Evolutionary conservation across 306 rosid species (phyloP).

Genomic region (Casuarina cunninghamiana): DNA sequence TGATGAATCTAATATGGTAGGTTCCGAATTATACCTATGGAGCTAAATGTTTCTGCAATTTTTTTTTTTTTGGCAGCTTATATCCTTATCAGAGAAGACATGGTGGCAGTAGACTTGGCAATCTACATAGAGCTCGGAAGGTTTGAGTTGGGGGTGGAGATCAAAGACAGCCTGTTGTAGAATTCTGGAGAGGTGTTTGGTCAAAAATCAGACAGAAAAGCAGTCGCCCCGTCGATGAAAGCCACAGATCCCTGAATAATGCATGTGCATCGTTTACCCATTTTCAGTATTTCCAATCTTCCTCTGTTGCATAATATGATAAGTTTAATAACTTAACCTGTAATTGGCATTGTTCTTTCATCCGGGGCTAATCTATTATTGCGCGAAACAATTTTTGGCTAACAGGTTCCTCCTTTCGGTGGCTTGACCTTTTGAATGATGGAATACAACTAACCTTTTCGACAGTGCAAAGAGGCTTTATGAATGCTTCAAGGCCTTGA

Average conservation of each 20-base stretch:
- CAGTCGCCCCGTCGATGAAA: constrained; percentile 18
- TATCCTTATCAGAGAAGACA: constrained; percentile 78
- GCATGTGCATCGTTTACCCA: constrained; percentile 15
- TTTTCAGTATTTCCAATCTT: constrained; percentile 18
- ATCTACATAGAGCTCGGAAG: neutral
- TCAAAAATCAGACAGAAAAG: constrained; percentile 1
- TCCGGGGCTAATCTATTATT: constrained; percentile 20
- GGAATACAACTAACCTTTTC: neutral
- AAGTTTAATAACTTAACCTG: constrained; percentile 26
- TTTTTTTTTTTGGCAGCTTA: constrained; percentile 59
- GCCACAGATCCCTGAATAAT: constrained; percentile 32
- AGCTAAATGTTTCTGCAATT: constrained; percentile 9
- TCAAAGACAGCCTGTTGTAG: constrained; percentile 14
- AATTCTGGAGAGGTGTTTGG: constrained; percentile 20
- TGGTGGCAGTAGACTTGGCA: constrained; percentile 44
- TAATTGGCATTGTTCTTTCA: constrained; percentile 33
- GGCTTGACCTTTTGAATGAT: neutral
- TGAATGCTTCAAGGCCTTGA: neutral
- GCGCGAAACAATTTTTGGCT: constrained; percentile 36
- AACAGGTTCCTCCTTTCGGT: constrained; percentile 10
- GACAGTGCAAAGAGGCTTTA: neutral
- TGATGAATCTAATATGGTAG: neutral
- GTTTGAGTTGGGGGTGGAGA: constrained; percentile 16
- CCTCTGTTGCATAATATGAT: constrained; percentile 27
- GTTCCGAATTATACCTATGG: neutral